Conservation (phyloP, 2,329 filamentous ascomycete species). For the Pseudogymnoascus sp. region DNA sequence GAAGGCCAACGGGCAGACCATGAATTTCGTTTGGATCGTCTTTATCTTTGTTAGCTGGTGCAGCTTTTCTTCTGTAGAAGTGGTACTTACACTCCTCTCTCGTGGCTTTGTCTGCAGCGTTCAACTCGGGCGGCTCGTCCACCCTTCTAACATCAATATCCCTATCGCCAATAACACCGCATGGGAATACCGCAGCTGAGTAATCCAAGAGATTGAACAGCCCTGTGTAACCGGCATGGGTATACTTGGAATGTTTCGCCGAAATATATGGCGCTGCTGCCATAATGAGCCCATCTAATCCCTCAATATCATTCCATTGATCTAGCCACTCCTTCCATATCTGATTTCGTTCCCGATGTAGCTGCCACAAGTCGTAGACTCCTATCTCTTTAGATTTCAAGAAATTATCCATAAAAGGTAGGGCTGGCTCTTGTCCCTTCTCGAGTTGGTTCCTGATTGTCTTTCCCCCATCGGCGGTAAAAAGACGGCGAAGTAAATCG, state of each 20-base stretch:
- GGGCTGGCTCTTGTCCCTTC: constrained; percentile 19
- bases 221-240: constrained; percentile 24
- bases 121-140: neutral
- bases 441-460: constrained; percentile 26
- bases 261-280: constrained; percentile 30
- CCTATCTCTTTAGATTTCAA: constrained; percentile 15
- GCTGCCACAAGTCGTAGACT: constrained; percentile 24
- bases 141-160: neutral
- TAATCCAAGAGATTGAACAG: constrained; percentile 28
- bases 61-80: constrained; percentile 26
- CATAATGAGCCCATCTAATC: constrained; percentile 27
- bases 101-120: neutral
- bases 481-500: constrained; percentile 9
- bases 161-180: constrained; percentile 6
- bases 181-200: constrained; percentile 9
- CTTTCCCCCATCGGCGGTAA: constrained; percentile 23
- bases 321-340: constrained; percentile 32
- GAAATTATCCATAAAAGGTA: constrained; percentile 26
- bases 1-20: constrained; percentile 74
- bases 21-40: constrained; percentile 76
- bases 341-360: constrained; percentile 28
- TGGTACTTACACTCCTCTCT: constrained; percentile 2
- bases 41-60: constrained; percentile 59
- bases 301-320: constrained; percentile 7
- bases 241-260: constrained; percentile 19